These are phyloP conservation scores for Ustilago trichophora DNA, from an alignment of 1,284 basidiomycete genomes.

Conservation along the genomic window DNA sequence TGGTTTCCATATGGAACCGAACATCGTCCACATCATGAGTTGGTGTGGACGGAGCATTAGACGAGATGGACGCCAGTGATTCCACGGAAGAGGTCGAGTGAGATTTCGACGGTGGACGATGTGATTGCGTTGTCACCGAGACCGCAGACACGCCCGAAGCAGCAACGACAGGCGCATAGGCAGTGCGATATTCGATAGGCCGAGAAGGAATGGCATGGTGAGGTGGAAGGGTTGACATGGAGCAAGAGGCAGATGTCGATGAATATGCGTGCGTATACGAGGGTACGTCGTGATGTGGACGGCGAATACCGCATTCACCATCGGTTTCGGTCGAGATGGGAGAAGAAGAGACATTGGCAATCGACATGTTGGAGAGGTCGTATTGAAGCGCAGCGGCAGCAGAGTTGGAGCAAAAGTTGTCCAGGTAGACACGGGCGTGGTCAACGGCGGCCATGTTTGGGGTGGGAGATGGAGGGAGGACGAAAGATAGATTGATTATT, in stretches of 20 bases:
- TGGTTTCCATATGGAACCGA: constrained; percentile 25
- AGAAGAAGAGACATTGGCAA: constrained; percentile 17
- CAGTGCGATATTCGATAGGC: constrained; percentile 4
- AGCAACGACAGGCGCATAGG: constrained; percentile 14
- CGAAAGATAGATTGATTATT: background rate
- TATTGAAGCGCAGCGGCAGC: constrained; percentile 15
- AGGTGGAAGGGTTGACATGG: background rate
- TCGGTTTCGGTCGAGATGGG: constrained; percentile 1
- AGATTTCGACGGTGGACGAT: constrained; percentile 32
- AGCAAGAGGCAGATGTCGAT: constrained; percentile 3
- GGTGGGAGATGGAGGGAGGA: background rate
- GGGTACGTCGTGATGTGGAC: background rate
- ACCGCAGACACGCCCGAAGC: constrained; percentile 14
- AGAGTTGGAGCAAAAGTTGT: constrained; percentile 13
- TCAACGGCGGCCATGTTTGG: constrained; percentile 16
- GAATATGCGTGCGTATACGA: background rate
- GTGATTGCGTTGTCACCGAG: constrained; percentile 13
- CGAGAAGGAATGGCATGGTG: background rate
- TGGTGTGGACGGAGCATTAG: constrained; percentile 25
- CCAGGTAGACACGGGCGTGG: constrained; percentile 17
- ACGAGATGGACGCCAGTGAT: constrained; percentile 14
- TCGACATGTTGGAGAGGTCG: constrained; percentile 32
- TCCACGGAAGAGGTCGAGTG: constrained; percentile 29
- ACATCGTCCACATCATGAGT: constrained; percentile 25
- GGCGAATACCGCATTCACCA: no score